A percentile compares a stretch with the other conserved stretches of the same genome.
These are phyloP conservation scores for Echria macrotheca DNA, from an alignment of 495 filamentous ascomycete species.

Conservation along the genomic window DNA sequence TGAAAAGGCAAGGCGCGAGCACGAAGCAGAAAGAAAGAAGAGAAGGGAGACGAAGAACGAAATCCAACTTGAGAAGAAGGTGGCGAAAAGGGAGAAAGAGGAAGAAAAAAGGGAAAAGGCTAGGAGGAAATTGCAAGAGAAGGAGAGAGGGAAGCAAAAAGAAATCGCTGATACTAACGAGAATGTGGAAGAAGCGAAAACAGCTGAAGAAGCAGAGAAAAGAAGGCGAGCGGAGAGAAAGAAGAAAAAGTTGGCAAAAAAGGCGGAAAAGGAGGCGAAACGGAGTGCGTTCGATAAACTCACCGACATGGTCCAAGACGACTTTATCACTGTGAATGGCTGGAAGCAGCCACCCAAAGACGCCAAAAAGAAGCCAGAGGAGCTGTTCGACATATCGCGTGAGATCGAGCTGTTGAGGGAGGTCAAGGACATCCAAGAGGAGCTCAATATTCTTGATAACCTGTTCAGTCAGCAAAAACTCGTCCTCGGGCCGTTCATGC, in stretches of 20 bases:
- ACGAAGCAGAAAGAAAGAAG: not conserved
- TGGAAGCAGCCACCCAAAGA: too few relatives aligned
- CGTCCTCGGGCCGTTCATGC: not conserved
- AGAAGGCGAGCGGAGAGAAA: too few relatives aligned
- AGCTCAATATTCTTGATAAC: not conserved
- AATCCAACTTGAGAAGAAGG: not conserved
- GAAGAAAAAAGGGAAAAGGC: not conserved
- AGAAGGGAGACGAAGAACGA: too few relatives aligned
- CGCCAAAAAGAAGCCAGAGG: not conserved
- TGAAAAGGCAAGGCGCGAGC: too few relatives aligned
- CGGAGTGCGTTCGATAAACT: not conserved
- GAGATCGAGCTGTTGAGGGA: not conserved
- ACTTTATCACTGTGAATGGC: not conserved
- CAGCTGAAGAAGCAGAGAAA: too few relatives aligned
- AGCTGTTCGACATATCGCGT: not conserved
- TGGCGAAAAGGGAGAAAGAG: not conserved
- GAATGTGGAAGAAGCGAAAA: too few relatives aligned
- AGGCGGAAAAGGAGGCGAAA: not conserved
- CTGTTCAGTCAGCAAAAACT: not conserved
- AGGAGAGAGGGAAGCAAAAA: not conserved
- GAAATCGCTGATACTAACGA: not conserved
- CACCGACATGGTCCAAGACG: not conserved
- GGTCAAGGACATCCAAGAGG: not conserved
- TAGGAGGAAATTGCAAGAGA: not conserved
- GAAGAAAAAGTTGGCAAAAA: not conserved